These are phyloP conservation scores for Amylostereum chailletii DNA, from an alignment of 1,284 basidiomycete genomes.

Conservation along the genomic window DNA sequence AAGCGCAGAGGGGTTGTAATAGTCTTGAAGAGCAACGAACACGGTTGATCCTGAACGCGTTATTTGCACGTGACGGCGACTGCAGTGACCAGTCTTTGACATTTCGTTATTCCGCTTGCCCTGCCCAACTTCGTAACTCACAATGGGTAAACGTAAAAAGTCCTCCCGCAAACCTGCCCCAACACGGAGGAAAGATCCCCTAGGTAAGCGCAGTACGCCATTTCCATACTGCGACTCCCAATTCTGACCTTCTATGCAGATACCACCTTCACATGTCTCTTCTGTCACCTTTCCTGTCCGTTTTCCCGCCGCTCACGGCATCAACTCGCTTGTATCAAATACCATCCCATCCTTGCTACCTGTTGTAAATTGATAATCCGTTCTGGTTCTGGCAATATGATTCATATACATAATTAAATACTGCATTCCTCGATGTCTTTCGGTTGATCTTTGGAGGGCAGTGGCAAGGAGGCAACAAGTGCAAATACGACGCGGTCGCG, in stretches of 20 bases:
- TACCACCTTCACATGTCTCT: slow-evolving; percentile 76
- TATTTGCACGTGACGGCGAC: slow-evolving; percentile 7
- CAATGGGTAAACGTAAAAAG: slow-evolving; percentile 83
- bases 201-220: slow-evolving; percentile 40
- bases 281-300: slow-evolving; percentile 48
- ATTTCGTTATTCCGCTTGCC: slow-evolving; percentile 1
- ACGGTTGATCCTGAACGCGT: slow-evolving; percentile 1
- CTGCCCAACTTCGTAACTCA: slow-evolving; percentile 2
- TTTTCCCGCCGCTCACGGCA: no score
- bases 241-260: slow-evolving; percentile 32
- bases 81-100: neutral
- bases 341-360: no score
- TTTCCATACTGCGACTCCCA: no score
- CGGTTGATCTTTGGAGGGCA: no score
- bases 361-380: no score
- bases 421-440: no score
- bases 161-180: slow-evolving; percentile 62
- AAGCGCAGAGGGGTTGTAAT: neutral
- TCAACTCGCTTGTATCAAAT: no score
- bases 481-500: no score
- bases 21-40: neutral
- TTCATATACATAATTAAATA: no score
- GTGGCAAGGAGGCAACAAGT: no score
- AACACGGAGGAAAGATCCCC: slow-evolving; percentile 53
- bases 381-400: no score